phyloP scores from a whole-genome alignment of 768 basidiomycete genomes.

The Tylopilus sp. region DNA sequence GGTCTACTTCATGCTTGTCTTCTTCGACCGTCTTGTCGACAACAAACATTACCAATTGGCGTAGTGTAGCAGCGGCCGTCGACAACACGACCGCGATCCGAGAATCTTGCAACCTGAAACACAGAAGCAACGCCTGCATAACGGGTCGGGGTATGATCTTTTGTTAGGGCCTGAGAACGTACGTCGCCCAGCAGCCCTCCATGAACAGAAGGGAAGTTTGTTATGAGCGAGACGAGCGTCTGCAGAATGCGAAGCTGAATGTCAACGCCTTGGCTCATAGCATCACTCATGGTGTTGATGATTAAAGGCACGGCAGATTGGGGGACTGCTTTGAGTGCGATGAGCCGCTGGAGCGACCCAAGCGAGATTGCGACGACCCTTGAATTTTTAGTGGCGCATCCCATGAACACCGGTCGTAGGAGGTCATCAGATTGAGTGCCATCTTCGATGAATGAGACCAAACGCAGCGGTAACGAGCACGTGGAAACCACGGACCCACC shows the following conservation, averaged over 20 bases:
- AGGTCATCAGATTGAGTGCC: conserved; percentile 78
- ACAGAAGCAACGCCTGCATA: conserved; percentile 74
- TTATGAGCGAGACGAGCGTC: conserved; percentile 86
- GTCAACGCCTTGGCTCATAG: conserved; percentile 92
- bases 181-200: conserved; percentile 81
- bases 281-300: conserved; percentile 80
- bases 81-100: conserved; percentile 95
- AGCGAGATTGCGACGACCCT: conserved; percentile 94
- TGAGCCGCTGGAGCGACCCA: conserved; percentile 86
- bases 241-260: conserved; percentile 94
- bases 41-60: conserved; percentile 96
- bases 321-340: conserved; percentile 81
- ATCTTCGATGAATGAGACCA: conserved; percentile 42
- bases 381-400: conserved; percentile 87
- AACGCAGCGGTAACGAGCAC: neutral
- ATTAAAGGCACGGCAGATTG: conserved; percentile 76
- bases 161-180: conserved; percentile 27
- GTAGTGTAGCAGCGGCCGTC: conserved; percentile 92
- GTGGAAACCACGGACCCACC: conserved; percentile 44
- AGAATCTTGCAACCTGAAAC: conserved; percentile 93
- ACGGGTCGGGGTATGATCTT: neutral
- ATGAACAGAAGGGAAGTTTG: conserved; percentile 80
- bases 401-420: conserved; percentile 87
- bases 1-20: conserved; percentile 44
- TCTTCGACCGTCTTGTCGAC: conserved; percentile 91